Percentiles rank a stretch among this genome's conserved stretches.
These are phyloP conservation scores for Xylaria polymorpha DNA, from an alignment of 2,329 filamentous ascomycete species.

Conservation along the genomic window DNA sequence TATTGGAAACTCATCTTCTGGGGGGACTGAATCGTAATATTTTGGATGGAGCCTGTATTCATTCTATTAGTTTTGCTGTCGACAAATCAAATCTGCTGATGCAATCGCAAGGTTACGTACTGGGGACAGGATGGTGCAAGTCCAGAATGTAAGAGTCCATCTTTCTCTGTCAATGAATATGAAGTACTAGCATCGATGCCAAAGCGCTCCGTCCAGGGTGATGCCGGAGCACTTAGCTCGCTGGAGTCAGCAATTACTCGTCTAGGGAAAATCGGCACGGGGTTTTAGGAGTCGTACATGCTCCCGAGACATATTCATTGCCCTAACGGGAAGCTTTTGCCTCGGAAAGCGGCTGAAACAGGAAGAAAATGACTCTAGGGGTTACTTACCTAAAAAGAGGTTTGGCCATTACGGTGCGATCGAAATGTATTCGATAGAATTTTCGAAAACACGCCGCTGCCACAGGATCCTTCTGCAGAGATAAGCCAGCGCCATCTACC, in stretches of 20 bases:
- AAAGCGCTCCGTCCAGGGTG: slow-evolving; percentile 11
- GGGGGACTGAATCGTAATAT: slow-evolving; percentile 5
- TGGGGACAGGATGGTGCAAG: neutral
- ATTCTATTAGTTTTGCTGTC: neutral
- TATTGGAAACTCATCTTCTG: neutral
- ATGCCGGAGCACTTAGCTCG: neutral
- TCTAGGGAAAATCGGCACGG: no score
- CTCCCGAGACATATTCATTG: no score
- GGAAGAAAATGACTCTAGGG: no score
- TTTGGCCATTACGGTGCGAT: slow-evolving; percentile 1
- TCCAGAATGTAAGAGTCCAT: neutral
- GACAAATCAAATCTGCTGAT: neutral
- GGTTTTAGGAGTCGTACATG: no score
- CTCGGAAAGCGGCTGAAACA: no score
- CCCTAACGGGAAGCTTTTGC: no score
- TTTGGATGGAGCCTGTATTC: slow-evolving; percentile 1
- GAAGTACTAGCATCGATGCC: no score
- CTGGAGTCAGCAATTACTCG: no score
- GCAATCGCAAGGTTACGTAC: neutral
- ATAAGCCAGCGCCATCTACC: neutral
- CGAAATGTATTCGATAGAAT: neutral
- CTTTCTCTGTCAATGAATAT: neutral
- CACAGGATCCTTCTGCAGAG: neutral
- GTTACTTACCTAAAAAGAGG: neutral
- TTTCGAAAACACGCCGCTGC: no score